Percentiles rank a stretch among this genome's conserved stretches.
These are phyloP conservation scores for Alternaria arborescens DNA, from an alignment of 2,329 filamentous ascomycete species.

Conservation along the genomic window DNA sequence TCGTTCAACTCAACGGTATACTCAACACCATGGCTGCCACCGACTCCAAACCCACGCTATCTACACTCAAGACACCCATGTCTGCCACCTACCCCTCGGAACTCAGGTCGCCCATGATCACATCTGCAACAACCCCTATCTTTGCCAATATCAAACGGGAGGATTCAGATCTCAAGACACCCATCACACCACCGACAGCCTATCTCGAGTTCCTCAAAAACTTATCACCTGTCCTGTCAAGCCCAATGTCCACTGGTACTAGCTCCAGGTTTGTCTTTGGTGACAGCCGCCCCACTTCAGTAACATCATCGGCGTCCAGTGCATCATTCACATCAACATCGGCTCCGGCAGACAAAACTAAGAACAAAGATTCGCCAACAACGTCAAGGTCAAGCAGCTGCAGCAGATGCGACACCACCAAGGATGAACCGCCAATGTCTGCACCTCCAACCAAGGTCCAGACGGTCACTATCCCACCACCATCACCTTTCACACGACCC, in stretches of 20 bases:
- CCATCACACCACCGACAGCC: conserved; percentile 87
- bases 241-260: conserved; percentile 68
- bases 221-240: conserved; percentile 74
- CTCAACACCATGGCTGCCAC: conserved; percentile 49
- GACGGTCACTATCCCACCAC: conserved; percentile 67
- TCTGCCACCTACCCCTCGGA: conserved; percentile 66
- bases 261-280: conserved; percentile 61
- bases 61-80: conserved; percentile 63
- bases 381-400: conserved; percentile 52
- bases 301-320: conserved; percentile 50
- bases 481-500: conserved; percentile 70
- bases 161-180: conserved; percentile 71
- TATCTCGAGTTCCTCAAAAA: conserved; percentile 94
- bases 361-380: conserved; percentile 35
- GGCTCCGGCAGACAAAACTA: conserved; percentile 38
- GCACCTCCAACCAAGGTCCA: conserved; percentile 56
- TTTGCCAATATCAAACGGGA: conserved; percentile 70
- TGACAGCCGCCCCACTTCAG: conserved; percentile 51
- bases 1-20: conserved; percentile 33
- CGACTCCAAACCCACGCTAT: conserved; percentile 52
- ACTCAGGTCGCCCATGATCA: conserved; percentile 70
- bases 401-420: conserved; percentile 46
- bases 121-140: conserved; percentile 54
- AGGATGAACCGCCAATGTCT: conserved; percentile 52
- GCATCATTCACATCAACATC: conserved; percentile 49